Conservation (phyloP, 2,329 filamentous ascomycete genomes). For the Akanthomyces muscarius region DNA sequence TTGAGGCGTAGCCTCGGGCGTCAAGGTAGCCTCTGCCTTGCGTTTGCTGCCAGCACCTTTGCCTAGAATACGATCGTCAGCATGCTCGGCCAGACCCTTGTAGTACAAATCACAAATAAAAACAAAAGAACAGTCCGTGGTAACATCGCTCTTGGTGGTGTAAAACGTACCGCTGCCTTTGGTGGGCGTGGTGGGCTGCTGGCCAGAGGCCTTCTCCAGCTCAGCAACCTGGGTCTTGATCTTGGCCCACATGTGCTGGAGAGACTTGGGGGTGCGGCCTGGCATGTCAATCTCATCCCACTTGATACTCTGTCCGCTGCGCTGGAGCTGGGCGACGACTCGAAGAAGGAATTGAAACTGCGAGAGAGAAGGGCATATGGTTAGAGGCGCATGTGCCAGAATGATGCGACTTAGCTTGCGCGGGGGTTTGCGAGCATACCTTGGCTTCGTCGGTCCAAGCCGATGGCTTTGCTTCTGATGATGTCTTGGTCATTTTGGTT, state of each 20-base stretch:
- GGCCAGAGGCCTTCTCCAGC: constrained; percentile 23
- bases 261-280: constrained; percentile 23
- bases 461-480: not conserved
- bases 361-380: not conserved
- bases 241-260: constrained; percentile 21
- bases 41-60: constrained; percentile 6
- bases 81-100: not conserved
- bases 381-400: not conserved
- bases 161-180: constrained; percentile 6
- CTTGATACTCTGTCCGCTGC: constrained; percentile 18
- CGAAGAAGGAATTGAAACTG: constrained; percentile 21
- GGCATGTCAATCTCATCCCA: constrained; percentile 22
- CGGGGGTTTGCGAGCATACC: not conserved
- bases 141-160: too few relatives aligned
- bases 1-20: constrained; percentile 4
- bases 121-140: not conserved
- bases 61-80: not conserved
- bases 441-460: constrained; percentile 12
- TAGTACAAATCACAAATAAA: not conserved
- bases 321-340: constrained; percentile 16
- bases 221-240: constrained; percentile 22
- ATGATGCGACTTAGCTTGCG: too few relatives aligned
- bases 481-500: not conserved
- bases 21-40: not conserved
- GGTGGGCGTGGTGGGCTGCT: constrained; percentile 3